Conservation (phyloP, 805 yeast species). For the Pichia ethanolica region DNA sequence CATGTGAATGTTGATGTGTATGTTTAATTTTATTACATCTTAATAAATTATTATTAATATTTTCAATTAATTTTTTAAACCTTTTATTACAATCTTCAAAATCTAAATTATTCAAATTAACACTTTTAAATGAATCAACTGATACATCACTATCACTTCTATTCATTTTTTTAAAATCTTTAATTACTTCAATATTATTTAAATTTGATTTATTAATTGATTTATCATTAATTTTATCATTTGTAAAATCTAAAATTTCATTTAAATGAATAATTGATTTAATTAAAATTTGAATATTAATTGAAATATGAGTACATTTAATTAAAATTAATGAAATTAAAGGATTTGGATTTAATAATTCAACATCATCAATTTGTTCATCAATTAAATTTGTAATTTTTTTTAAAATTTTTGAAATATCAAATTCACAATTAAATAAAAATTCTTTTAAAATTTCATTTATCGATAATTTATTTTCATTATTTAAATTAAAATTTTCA, state of each 20-base stretch:
- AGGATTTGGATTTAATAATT: conserved; percentile 20
- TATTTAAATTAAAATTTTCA: not conserved
- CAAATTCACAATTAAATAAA: conserved; percentile 25
- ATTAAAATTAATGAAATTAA: conserved; percentile 20
- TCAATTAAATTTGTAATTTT: conserved; percentile 23
- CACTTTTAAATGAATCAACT: not conserved
- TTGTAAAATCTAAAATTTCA: conserved; percentile 1
- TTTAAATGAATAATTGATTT: conserved; percentile 21
- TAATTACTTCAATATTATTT: not conserved
- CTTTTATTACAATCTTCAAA: conserved; percentile 18
- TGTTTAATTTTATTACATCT: conserved; percentile 15
- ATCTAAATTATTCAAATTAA: not conserved
- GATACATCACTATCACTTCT: conserved; percentile 5
- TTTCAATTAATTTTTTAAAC: conserved; percentile 19
- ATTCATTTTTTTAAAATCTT: not conserved
- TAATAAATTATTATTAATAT: conserved; percentile 11
- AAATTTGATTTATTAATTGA: not conserved
- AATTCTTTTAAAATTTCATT: conserved; percentile 19
- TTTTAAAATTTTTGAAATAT: conserved; percentile 23
- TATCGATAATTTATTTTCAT: not conserved
- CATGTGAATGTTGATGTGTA: conserved; percentile 12
- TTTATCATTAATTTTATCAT: too few relatives aligned
- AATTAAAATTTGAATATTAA: conserved; percentile 13
- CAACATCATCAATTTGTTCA: conserved; percentile 27
- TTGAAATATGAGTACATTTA: conserved; percentile 22